A percentile compares a stretch with the other conserved stretches of the same genome.
Evolutionary conservation across 371 early-diverging fungal species (phyloP).

Genomic region (Apophysomyces trapeziformis): DNA sequence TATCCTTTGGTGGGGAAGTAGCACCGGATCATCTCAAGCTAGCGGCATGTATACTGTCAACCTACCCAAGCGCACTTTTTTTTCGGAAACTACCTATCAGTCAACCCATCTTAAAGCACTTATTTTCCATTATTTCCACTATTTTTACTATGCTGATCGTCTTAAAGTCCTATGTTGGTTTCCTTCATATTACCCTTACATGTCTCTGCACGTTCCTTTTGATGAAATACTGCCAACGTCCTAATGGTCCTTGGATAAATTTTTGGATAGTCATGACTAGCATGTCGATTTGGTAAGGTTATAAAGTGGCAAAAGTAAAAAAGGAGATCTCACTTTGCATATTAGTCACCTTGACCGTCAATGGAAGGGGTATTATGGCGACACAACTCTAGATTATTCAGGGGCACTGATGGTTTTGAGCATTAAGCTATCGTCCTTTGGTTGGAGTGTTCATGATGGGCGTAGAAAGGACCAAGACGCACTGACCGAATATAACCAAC

Average conservation of each 20-base stretch:
- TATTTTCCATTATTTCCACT: conserved; percentile 70
- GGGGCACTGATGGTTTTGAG: conserved; percentile 89
- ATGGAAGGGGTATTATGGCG: conserved; percentile 37
- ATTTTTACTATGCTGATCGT: conserved; percentile 59
- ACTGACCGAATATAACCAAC: conserved; percentile 62
- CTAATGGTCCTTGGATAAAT: conserved; percentile 63
- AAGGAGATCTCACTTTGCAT: conserved; percentile 1
- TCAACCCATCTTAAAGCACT: conserved; percentile 57
- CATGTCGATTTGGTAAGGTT: conserved; percentile 65
- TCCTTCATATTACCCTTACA: conserved; percentile 60
- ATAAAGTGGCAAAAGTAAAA: not conserved
- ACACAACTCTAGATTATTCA: conserved; percentile 70
- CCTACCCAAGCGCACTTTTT: conserved; percentile 54
- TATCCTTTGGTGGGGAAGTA: conserved; percentile 24
- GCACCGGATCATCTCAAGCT: conserved; percentile 53
- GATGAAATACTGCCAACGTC: conserved; percentile 43
- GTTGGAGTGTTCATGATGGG: conserved; percentile 78
- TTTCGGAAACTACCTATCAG: conserved; percentile 54
- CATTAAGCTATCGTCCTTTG: conserved; percentile 84
- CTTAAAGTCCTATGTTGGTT: conserved; percentile 58
- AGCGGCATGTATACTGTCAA: conserved; percentile 46
- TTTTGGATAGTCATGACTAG: conserved; percentile 72
- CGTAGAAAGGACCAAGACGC: conserved; percentile 20
- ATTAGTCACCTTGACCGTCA: conserved; percentile 64
- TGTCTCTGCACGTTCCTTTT: conserved; percentile 60